These are phyloP conservation scores for Termitomyces sp. DNA, from an alignment of 768 basidiomycete species.

Conservation along the genomic window DNA sequence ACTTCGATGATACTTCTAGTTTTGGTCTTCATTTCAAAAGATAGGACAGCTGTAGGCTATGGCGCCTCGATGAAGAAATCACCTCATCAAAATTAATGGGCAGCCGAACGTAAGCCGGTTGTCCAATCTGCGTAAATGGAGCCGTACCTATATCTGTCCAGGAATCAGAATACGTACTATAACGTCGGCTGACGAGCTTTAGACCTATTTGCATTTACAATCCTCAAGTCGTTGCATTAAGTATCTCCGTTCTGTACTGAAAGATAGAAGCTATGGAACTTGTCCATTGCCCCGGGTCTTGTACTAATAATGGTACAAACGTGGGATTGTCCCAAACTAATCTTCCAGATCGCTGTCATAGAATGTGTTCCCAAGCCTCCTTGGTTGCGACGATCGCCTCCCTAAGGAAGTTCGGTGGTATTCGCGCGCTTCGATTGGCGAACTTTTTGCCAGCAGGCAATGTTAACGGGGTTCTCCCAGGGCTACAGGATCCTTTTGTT, in stretches of 20 bases:
- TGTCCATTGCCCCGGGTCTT: background rate
- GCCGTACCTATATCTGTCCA: background rate
- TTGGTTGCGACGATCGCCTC: conserved; percentile 1
- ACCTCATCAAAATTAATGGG: too few species aligned
- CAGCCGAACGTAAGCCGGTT: background rate
- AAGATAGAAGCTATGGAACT: background rate
- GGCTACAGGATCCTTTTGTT: background rate
- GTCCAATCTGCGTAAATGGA: background rate
- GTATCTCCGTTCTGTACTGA: background rate
- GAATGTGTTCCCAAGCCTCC: background rate
- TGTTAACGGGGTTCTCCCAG: background rate
- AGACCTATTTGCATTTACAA: background rate
- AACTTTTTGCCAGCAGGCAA: background rate
- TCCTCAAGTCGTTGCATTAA: background rate
- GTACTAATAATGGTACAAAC: background rate
- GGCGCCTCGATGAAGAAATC: background rate
- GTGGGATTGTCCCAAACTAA: background rate
- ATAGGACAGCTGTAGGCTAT: background rate
- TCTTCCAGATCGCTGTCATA: background rate
- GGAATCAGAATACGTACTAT: background rate
- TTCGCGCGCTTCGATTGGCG: background rate
- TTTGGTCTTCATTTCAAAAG: background rate
- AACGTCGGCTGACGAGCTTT: background rate
- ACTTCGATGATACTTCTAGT: background rate
- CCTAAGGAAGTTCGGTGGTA: background rate